These are phyloP conservation scores for Albatrellus ellisii DNA, from an alignment of 768 basidiomycete species.

Conservation along the genomic window DNA sequence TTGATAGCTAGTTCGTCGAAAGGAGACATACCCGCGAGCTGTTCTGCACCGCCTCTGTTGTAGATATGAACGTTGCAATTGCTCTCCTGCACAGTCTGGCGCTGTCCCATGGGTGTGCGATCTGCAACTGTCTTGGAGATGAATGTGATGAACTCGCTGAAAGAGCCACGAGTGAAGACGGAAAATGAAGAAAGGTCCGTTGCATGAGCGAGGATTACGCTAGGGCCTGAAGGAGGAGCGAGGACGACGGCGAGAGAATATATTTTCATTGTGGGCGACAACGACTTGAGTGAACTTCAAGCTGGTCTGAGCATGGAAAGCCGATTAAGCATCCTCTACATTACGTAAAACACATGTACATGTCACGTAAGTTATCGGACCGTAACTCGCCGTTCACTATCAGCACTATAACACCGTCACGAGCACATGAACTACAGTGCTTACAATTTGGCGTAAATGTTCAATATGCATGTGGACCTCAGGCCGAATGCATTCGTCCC, in stretches of 20 bases:
- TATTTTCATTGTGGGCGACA: slow-evolving; percentile 60
- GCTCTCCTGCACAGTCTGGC: slow-evolving; percentile 92
- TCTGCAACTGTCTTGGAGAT: slow-evolving; percentile 88
- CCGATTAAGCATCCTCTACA: too few relatives aligned
- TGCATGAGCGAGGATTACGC: slow-evolving; percentile 51
- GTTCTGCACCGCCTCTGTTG: slow-evolving; percentile 77
- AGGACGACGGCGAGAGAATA: slow-evolving; percentile 67
- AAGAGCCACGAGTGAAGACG: slow-evolving; percentile 83
- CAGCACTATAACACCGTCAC: too few relatives aligned
- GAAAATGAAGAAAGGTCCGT: slow-evolving; percentile 83
- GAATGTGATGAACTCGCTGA: slow-evolving; percentile 89
- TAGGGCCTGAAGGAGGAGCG: slow-evolving; percentile 48
- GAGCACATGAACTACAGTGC: too few relatives aligned
- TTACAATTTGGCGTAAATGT: too few relatives aligned
- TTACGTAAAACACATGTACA: too few relatives aligned
- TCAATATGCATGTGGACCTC: too few relatives aligned
- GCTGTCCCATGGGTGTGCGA: slow-evolving; percentile 73
- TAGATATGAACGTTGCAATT: slow-evolving; percentile 89
- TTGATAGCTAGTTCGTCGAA: too few relatives aligned
- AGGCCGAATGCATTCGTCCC: too few relatives aligned
- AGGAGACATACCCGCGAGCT: slow-evolving; percentile 56
- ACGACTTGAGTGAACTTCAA: background rate
- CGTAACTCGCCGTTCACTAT: too few relatives aligned
- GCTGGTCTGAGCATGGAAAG: too few relatives aligned
- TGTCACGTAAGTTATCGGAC: too few relatives aligned